These are phyloP conservation scores for Macrophomina tecta DNA, from an alignment of 2,329 filamentous ascomycete genomes.

Conservation along the genomic window DNA sequence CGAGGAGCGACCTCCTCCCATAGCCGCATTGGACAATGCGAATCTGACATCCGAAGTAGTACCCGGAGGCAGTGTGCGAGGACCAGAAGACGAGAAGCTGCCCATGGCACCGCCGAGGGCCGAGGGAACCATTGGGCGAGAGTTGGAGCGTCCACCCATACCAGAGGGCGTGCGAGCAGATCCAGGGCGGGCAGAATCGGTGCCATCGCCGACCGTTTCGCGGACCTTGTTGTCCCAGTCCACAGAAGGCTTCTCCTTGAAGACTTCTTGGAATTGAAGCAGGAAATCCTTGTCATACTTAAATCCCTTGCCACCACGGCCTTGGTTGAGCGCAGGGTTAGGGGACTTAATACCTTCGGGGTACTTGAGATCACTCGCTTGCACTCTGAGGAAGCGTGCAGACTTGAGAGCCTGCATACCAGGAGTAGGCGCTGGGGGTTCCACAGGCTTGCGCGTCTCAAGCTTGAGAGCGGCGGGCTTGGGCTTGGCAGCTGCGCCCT, in stretches of 20 bases:
- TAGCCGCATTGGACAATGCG: constrained; percentile 36
- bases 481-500: constrained; percentile 65
- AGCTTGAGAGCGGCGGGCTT: constrained; percentile 92
- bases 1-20: constrained; percentile 33
- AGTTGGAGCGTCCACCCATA: constrained; percentile 57
- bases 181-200: constrained; percentile 68
- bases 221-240: constrained; percentile 92
- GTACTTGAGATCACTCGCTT: constrained; percentile 76
- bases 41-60: constrained; percentile 82
- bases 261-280: constrained; percentile 93
- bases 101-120: constrained; percentile 65
- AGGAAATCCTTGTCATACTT: constrained; percentile 96
- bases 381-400: constrained; percentile 82
- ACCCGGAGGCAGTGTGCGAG: constrained; percentile 70
- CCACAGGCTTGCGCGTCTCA: constrained; percentile 82
- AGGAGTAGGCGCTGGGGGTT: constrained; percentile 90
- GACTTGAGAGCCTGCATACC: constrained; percentile 93
- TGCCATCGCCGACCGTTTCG: constrained; percentile 81
- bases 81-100: constrained; percentile 58
- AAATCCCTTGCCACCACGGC: constrained; percentile 76
- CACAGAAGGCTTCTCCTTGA: constrained; percentile 92
- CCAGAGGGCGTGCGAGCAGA: constrained; percentile 62
- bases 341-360: constrained; percentile 84
- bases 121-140: constrained; percentile 32
- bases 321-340: constrained; percentile 88